phyloP scores from a whole-genome alignment of 148 eudicot species.

The Hydrangea macrophylla region DNA sequence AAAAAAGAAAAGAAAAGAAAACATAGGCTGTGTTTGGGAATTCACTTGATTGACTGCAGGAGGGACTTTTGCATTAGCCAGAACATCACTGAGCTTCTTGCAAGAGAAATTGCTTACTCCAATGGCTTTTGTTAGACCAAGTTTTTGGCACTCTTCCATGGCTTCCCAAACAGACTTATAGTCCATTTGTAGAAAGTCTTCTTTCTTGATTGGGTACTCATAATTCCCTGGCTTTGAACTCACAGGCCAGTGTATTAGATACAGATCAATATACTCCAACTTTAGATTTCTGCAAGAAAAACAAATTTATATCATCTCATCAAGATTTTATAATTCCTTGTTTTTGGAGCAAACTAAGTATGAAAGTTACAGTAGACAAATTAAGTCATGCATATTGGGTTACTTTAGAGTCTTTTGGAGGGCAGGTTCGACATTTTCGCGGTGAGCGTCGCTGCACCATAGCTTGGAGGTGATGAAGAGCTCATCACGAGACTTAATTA shows the following conservation, averaged over 20 bases:
- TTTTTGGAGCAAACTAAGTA: too few species aligned
- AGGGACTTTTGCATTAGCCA: slow-evolving; percentile 23
- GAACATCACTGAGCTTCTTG: slow-evolving; percentile 29
- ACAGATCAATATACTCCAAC: slow-evolving; percentile 39
- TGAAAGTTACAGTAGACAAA: too few species aligned
- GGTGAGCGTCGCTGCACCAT: slow-evolving; percentile 39
- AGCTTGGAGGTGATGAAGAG: slow-evolving; percentile 52
- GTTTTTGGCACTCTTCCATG: slow-evolving; percentile 44
- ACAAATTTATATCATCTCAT: too few species aligned
- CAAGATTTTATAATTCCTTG: too few species aligned
- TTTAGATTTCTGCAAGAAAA: slow-evolving; percentile 27
- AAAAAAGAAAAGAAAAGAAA: background rate
- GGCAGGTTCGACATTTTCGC: slow-evolving; percentile 43
- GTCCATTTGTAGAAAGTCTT: slow-evolving; percentile 35
- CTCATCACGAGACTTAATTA: slow-evolving; percentile 36
- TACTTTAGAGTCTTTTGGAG: slow-evolving; percentile 41
- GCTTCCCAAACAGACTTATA: slow-evolving; percentile 32
- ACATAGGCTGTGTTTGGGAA: background rate
- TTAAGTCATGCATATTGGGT: too few species aligned
- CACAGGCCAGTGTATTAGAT: slow-evolving; percentile 42
- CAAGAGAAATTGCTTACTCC: slow-evolving; percentile 43
- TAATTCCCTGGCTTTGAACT: slow-evolving; percentile 28
- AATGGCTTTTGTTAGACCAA: slow-evolving; percentile 38
- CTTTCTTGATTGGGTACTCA: slow-evolving; percentile 28
- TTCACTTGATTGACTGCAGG: slow-evolving; percentile 62